Evolutionary conservation across 768 basidiomycete species (phyloP).

Genomic region (Pulveroboletus sp.): DNA sequence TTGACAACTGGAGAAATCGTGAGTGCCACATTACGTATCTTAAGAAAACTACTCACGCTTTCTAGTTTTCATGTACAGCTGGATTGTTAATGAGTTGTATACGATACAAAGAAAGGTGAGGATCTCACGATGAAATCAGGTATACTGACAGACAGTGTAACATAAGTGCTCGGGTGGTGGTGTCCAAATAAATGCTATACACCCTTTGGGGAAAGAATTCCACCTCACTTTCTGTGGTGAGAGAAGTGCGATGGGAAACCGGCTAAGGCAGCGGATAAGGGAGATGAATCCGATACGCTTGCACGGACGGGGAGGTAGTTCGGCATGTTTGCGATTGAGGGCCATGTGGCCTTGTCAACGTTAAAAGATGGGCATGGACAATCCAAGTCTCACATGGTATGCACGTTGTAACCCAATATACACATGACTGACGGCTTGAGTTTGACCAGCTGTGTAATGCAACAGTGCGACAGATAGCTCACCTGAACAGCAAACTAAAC

Average conservation of each 20-base stretch:
- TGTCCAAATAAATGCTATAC: slow-evolving; percentile 43
- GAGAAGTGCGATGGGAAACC: slow-evolving; percentile 69
- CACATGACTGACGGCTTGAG: too few relatives aligned
- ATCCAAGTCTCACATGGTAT: too few relatives aligned
- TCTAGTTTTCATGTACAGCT: slow-evolving; percentile 54
- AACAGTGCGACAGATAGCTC: too few relatives aligned
- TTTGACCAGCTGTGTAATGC: too few relatives aligned
- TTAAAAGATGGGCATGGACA: too few relatives aligned
- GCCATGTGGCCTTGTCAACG: slow-evolving; percentile 78
- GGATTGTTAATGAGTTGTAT: slow-evolving; percentile 24
- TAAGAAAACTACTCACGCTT: slow-evolving; percentile 41
- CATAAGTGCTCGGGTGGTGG: slow-evolving; percentile 33
- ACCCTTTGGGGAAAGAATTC: slow-evolving; percentile 71
- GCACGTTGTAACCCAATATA: too few relatives aligned
- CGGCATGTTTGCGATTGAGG: slow-evolving; percentile 56
- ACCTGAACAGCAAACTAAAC: too few relatives aligned
- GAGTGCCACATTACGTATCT: background rate
- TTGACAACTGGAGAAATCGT: slow-evolving; percentile 40
- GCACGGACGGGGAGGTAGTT: slow-evolving; percentile 57
- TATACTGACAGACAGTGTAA: too few relatives aligned
- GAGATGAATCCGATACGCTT: slow-evolving; percentile 62
- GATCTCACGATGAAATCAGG: slow-evolving; percentile 43
- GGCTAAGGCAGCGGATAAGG: slow-evolving; percentile 72
- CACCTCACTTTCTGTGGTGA: slow-evolving; percentile 75
- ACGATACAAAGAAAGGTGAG: background rate